These are phyloP conservation scores for Chloropicon primus DNA, from an alignment of 139 green algal genomes.

Conservation along the genomic window DNA sequence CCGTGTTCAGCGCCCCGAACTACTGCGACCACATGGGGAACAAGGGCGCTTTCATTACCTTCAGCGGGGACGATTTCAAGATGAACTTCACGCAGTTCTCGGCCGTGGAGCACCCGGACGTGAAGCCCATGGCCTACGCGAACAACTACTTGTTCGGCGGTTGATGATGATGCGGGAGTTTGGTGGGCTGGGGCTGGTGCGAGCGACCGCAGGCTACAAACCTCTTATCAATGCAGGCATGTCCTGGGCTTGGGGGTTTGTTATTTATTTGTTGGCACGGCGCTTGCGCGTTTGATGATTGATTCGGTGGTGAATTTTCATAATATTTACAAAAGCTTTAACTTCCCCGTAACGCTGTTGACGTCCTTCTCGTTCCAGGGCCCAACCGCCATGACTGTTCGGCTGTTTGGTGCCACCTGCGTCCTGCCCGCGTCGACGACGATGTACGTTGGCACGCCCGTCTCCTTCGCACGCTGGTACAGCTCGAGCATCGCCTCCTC, in stretches of 20 bases:
- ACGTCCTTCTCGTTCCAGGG: conserved; percentile 42
- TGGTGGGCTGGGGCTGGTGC: too few species aligned
- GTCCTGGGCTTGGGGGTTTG: too few species aligned
- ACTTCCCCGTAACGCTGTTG: conserved; percentile 51
- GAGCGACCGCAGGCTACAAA: too few species aligned
- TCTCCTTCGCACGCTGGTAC: conserved; percentile 2
- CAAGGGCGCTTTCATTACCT: conserved; percentile 86
- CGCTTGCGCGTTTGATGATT: too few species aligned
- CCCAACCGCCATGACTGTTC: conserved; percentile 69
- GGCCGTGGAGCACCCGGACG: conserved; percentile 69
- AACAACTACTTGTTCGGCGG: conserved; percentile 5
- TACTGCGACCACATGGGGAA: conserved; percentile 82
- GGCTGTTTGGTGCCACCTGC: conserved; percentile 60
- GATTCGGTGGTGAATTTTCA: too few species aligned
- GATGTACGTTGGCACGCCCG: conserved; percentile 24
- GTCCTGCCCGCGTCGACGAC: conserved; percentile 68
- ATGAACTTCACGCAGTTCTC: conserved; percentile 85
- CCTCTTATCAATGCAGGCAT: too few species aligned
- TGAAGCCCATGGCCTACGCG: conserved; percentile 91
- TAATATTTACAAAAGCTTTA: conserved; percentile 44
- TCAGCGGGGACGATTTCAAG: conserved; percentile 77
- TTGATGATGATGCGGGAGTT: too few species aligned
- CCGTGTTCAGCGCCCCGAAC: conserved; percentile 94
- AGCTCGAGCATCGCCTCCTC: conserved; percentile 14
- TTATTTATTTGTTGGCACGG: too few species aligned